Evolutionary conservation across 345 rosid genomes (phyloP).

Genomic region (Arabis alpina): DNA sequence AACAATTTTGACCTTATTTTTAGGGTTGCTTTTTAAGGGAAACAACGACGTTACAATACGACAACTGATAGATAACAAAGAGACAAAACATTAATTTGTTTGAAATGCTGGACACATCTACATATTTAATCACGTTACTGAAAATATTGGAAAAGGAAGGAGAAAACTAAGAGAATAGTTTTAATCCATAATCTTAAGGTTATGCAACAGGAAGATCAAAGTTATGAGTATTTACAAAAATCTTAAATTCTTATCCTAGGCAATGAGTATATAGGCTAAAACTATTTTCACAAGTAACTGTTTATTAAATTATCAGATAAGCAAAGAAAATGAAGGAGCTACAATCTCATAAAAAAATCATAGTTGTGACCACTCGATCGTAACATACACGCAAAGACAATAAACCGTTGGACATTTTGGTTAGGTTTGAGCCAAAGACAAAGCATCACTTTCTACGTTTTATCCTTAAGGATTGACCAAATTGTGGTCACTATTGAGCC

Average conservation of each 20-base stretch:
- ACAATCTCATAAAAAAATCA: not conserved
- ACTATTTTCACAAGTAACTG: not conserved
- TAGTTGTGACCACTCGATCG: constrained; percentile 36
- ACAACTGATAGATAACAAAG: constrained; percentile 44
- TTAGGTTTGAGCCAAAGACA: constrained; percentile 38
- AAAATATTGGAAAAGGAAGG: not conserved
- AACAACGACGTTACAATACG: constrained; percentile 40
- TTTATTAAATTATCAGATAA: not conserved
- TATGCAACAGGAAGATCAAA: too few relatives aligned
- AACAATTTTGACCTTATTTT: constrained; percentile 29
- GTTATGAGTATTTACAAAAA: too few relatives aligned
- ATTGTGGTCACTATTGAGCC: constrained; percentile 30
- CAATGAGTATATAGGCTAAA: not conserved
- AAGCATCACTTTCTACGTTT: constrained; percentile 36
- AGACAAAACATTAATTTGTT: constrained; percentile 35
- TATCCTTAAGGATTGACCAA: constrained; percentile 28
- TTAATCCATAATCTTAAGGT: too few relatives aligned
- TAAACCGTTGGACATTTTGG: constrained; percentile 25
- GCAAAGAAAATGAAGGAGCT: not conserved
- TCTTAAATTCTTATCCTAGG: not conserved
- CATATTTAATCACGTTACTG: not conserved
- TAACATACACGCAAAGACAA: constrained; percentile 36
- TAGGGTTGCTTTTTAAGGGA: constrained; percentile 39
- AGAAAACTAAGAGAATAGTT: not conserved
- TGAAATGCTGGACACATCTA: constrained; percentile 36